Evolutionary conservation across 345 rosid genomes (phyloP).

Genomic region (Citrus hindsii): DNA sequence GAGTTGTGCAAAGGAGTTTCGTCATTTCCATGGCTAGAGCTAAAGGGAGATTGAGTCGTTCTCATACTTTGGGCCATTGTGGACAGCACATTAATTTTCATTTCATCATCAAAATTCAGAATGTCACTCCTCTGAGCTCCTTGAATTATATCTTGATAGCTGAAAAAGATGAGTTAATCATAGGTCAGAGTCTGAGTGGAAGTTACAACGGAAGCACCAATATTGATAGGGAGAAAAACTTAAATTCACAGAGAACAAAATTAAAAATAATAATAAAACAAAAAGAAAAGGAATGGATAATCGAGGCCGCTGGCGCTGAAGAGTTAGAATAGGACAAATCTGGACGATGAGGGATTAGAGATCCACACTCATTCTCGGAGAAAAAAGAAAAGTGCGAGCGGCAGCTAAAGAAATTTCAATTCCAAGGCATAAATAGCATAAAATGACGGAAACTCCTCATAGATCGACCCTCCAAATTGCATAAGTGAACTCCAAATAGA

Average conservation of each 20-base stretch:
- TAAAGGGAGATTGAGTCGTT: slow-evolving; percentile 47
- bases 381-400: no score
- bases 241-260: neutral
- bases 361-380: neutral
- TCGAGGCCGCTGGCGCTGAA: neutral
- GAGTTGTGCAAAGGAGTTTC: slow-evolving; percentile 37
- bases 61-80: slow-evolving; percentile 52
- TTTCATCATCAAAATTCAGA: slow-evolving; percentile 13
- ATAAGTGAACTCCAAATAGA: neutral
- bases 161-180: neutral
- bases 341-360: neutral
- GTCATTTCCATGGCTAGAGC: slow-evolving; percentile 43
- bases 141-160: slow-evolving; percentile 17
- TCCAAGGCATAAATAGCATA: neutral
- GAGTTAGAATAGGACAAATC: neutral
- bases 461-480: neutral
- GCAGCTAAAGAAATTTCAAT: neutral
- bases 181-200: neutral
- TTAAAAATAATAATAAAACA: neutral
- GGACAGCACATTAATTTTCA: slow-evolving; percentile 33
- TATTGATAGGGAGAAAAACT: neutral
- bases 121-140: neutral
- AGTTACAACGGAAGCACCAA: neutral
- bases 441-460: neutral
- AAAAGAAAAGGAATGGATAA: neutral